Evolutionary conservation across 2,329 filamentous ascomycete genomes (phyloP).

Genomic region (Zalaria sp.): DNA sequence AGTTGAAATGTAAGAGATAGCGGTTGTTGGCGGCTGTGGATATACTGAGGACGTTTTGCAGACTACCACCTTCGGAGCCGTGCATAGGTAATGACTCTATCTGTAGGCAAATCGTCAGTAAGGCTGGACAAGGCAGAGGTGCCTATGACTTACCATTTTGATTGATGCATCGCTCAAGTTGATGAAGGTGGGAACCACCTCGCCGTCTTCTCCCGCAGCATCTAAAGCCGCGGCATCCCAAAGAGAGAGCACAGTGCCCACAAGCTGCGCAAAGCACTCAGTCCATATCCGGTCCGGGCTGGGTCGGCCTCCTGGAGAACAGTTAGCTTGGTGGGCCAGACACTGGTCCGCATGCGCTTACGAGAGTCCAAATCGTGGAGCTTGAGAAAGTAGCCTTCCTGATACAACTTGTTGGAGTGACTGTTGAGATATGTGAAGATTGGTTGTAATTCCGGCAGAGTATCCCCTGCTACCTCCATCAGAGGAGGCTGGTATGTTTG

Average conservation of each 20-base stretch:
- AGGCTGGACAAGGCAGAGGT: not conserved
- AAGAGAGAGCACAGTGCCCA: constrained; percentile 84
- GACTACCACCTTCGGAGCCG: constrained; percentile 57
- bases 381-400: constrained; percentile 96
- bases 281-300: constrained; percentile 82
- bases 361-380: constrained; percentile 86
- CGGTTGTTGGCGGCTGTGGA: constrained; percentile 93
- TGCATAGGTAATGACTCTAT: constrained; percentile 69
- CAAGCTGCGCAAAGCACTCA: constrained; percentile 92
- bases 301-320: constrained; percentile 59
- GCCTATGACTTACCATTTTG: constrained; percentile 60
- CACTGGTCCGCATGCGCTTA: constrained; percentile 34
- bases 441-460: constrained; percentile 80
- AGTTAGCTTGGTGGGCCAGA: not conserved
- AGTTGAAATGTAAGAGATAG: constrained; percentile 93
- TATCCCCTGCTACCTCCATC: constrained; percentile 75
- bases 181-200: constrained; percentile 83
- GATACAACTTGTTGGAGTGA: constrained; percentile 91
- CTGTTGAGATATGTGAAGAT: constrained; percentile 91
- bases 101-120: constrained; percentile 11
- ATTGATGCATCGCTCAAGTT: constrained; percentile 96
- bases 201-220: constrained; percentile 67
- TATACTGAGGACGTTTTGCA: constrained; percentile 90
- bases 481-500: constrained; percentile 73
- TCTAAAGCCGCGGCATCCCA: constrained; percentile 94